Evolutionary conservation across 2,329 filamentous ascomycete species (phyloP).

Genomic region (Chrysoporthe puriensis): DNA sequence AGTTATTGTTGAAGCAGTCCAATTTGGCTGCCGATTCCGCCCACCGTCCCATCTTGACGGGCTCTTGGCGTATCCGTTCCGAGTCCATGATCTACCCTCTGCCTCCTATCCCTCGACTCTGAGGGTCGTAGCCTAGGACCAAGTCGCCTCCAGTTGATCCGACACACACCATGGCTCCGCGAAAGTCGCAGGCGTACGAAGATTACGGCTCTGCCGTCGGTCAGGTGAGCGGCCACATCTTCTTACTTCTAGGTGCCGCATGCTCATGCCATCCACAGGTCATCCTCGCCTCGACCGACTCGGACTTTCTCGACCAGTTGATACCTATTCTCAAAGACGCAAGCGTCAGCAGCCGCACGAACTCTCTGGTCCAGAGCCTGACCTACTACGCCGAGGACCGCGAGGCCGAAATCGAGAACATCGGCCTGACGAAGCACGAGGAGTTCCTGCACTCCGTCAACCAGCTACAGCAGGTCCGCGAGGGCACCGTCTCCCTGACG

Average conservation of each 20-base stretch:
- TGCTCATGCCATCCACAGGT: constrained; percentile 62
- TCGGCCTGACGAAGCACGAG: constrained; percentile 94
- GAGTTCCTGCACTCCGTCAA: constrained; percentile 95
- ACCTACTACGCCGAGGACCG: constrained; percentile 82
- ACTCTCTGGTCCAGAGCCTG: constrained; percentile 75
- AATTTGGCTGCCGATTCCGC: neutral
- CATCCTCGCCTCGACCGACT: constrained; percentile 86
- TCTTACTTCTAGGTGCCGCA: constrained; percentile 12
- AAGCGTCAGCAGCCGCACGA: constrained; percentile 72
- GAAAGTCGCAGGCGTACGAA: constrained; percentile 33
- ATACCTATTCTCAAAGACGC: constrained; percentile 95
- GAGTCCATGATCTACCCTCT: constrained; percentile 6
- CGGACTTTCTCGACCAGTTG: constrained; percentile 93
- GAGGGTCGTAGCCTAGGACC: constrained; percentile 1
- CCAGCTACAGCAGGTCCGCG: constrained; percentile 87
- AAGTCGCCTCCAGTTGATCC: constrained; percentile 2
- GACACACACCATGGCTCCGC: constrained; percentile 27
- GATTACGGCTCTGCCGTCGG: constrained; percentile 36
- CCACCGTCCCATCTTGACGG: neutral
- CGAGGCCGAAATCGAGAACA: constrained; percentile 88
- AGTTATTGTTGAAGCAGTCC: neutral
- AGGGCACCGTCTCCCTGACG: constrained; percentile 86
- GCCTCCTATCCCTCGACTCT: constrained; percentile 7
- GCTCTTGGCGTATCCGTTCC: neutral
- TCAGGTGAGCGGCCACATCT: constrained; percentile 29